phyloP scores from a whole-genome alignment of 2,329 filamentous ascomycete species.

The Karstenula rhodostoma region DNA sequence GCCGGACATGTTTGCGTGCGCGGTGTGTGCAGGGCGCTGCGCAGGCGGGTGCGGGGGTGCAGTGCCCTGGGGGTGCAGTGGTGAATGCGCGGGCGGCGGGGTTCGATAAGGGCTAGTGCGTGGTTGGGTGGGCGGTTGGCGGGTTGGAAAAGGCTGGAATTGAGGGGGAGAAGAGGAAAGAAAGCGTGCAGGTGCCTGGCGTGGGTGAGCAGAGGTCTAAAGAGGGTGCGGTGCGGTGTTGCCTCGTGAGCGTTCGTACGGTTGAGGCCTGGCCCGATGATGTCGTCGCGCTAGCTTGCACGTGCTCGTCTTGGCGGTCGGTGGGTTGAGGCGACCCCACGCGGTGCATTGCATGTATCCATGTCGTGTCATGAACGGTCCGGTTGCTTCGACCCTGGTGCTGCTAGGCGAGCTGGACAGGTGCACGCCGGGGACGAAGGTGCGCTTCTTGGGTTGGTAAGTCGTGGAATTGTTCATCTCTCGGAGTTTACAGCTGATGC shows the following conservation, averaged over 20 bases:
- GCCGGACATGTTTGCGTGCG: conserved; percentile 44
- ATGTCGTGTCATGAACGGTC: conserved; percentile 52
- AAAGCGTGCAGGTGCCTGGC: neutral
- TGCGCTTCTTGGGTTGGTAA: conserved; percentile 92
- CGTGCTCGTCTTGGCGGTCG: conserved; percentile 17
- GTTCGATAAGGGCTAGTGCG: conserved; percentile 6
- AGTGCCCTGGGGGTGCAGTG: conserved; percentile 3
- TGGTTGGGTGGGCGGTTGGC: neutral
- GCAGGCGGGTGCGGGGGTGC: conserved; percentile 11
- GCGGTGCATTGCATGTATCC: conserved; percentile 1
- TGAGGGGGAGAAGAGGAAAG: too few relatives aligned
- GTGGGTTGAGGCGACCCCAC: conserved; percentile 7
- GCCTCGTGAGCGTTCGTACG: conserved; percentile 8
- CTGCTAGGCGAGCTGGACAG: conserved; percentile 56
- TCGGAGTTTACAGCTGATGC: conserved; percentile 15
- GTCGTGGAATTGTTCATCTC: conserved; percentile 37
- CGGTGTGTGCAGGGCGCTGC: conserved; percentile 7
- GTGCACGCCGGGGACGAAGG: conserved; percentile 71
- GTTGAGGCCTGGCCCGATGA: conserved; percentile 19
- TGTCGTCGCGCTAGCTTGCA: conserved; percentile 25
- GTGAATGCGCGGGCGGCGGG: conserved; percentile 9
- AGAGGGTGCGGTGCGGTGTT: neutral
- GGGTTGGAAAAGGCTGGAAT: neutral
- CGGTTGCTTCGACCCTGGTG: conserved; percentile 65
- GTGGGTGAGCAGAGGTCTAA: neutral